A percentile compares a stretch with the other conserved stretches of the same genome.
Evolutionary conservation across 140 eudicot genomes (phyloP).

Genomic region (Flaveria floridana): DNA sequence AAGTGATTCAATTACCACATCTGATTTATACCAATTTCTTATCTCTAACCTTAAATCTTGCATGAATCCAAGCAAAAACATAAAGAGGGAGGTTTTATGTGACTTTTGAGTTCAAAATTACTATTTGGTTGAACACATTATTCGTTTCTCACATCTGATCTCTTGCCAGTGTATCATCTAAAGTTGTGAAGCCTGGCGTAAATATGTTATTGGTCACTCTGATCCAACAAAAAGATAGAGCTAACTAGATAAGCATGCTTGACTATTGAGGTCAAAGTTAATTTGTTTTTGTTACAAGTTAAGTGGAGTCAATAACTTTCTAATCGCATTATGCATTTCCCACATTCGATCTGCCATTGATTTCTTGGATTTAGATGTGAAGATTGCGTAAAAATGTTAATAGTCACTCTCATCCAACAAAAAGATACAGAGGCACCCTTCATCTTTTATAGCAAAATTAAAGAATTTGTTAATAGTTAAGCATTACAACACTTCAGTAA

Average conservation of each 20-base stretch:
- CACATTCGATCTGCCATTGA: not conserved
- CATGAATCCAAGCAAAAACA: not conserved
- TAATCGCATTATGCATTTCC: not conserved
- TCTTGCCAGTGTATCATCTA: not conserved
- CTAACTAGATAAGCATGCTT: not conserved
- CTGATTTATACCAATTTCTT: not conserved
- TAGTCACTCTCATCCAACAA: not conserved
- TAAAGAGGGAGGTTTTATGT: conserved; percentile 5
- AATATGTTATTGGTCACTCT: not conserved
- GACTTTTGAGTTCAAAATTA: conserved; percentile 3
- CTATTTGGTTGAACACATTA: not conserved
- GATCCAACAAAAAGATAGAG: not conserved
- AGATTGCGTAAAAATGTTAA: not conserved
- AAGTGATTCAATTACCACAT: not conserved
- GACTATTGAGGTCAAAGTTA: conserved; percentile 14
- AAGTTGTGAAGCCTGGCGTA: not conserved
- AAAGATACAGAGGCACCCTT: not conserved
- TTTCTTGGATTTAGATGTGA: not conserved
- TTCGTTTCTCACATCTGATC: not conserved
- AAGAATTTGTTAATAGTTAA: not conserved
- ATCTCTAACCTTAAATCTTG: not conserved
- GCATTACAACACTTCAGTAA: not conserved
- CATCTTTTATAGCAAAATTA: not conserved
- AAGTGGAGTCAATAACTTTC: not conserved
- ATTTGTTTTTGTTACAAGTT: not conserved